Evolutionary conservation across 306 rosid species (phyloP), one percentile per base, ranked within the genome.

Genomic region (Vigna angularis): DNA sequence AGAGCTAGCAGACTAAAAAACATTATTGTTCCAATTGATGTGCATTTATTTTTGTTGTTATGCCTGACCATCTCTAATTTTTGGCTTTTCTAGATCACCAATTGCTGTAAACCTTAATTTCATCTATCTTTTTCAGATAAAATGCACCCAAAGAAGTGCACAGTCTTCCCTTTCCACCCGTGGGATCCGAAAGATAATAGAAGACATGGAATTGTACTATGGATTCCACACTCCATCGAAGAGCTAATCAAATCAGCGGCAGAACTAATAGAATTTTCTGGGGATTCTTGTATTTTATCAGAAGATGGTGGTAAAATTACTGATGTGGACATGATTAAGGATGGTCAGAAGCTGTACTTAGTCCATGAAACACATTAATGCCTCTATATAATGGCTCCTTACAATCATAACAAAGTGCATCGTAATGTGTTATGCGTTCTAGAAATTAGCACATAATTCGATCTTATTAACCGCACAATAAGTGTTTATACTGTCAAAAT

Each of bases 301-400:
- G 98, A 93, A 87, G 98, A 95, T 56, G 96, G 77, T 50, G 99
- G 99, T 79, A 89, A 91, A 89, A 90, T 95, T 86, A 84, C 76
- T 52, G 96, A 95, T 57, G 85, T 85, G 7, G 70, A 76, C 76
- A 79, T 95, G 90, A 81, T 95, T 81, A 86, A 69, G 83, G 97
- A 95, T 65, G 84, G 77, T 42, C 93, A 95, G 86, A 95, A 87
- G 87, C 80, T 95, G 82, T 88, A 95, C 84, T 81, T 92, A 30
- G 92, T 82, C 67, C 77, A 52, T 3, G 73, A 85, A 80, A 89
- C 90, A 61, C 88, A 49, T 40, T 80, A 80, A 66, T 42, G 66
- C 3, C 62, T 78, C 78, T 49, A 68, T 22, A 22, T 57, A 63
- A 18, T 70, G 76, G 76, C 55, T 50, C 34, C 70, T 11, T 45